Evolutionary conservation across 2,329 filamentous ascomycete genomes (phyloP).

Genomic region (Trichothecium sympodiale): DNA sequence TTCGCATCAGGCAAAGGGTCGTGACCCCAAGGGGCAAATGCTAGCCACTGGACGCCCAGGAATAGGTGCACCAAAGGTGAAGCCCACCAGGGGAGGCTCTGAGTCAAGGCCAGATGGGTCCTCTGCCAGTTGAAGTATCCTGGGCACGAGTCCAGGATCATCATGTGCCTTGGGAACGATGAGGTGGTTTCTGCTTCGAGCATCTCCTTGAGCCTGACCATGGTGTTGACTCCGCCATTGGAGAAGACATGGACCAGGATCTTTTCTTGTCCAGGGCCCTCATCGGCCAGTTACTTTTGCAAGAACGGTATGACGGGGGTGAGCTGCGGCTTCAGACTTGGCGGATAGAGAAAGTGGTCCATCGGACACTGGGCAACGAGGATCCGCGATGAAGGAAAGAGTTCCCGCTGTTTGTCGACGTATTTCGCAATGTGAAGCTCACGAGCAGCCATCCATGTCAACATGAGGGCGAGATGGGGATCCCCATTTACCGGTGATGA

Average conservation of each 20-base stretch:
- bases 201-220: constrained; percentile 20
- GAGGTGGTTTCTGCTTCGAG: constrained; percentile 14
- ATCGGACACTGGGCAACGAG: constrained; percentile 33
- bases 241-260: constrained; percentile 40
- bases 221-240: constrained; percentile 36
- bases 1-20: constrained; percentile 19
- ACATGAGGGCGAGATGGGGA: constrained; percentile 35
- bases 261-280: constrained; percentile 11
- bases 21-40: constrained; percentile 17
- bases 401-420: constrained; percentile 28
- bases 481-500: constrained; percentile 6
- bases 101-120: constrained; percentile 27
- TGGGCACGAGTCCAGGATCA: constrained; percentile 37
- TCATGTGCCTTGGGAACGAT: constrained; percentile 28
- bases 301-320: constrained; percentile 28
- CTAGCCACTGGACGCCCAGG: constrained; percentile 19
- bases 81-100: constrained; percentile 20
- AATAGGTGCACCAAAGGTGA: constrained; percentile 23
- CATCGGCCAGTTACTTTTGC: constrained; percentile 6
- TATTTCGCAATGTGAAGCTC: constrained; percentile 42
- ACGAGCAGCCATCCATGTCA: constrained; percentile 40
- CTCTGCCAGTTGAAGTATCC: constrained; percentile 29
- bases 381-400: constrained; percentile 33
- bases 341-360: constrained; percentile 21
- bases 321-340: constrained; percentile 20